phyloP scores from a whole-genome alignment of 1,284 basidiomycete species.

The Sutorius eximius region DNA sequence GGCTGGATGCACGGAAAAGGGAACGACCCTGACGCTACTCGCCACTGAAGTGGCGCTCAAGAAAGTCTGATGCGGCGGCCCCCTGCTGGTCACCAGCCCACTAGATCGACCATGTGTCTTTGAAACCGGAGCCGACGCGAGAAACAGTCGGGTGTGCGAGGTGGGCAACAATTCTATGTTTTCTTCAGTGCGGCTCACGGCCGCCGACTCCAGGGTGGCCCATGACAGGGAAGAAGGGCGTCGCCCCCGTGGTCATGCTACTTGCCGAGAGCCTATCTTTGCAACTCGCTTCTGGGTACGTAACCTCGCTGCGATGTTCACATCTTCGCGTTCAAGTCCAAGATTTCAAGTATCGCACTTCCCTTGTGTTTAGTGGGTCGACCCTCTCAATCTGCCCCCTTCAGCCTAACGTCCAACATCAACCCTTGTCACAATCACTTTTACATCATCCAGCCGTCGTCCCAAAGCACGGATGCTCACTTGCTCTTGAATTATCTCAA shows the following conservation, averaged over 20 bases:
- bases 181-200: not conserved
- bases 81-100: too few relatives aligned
- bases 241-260: not conserved
- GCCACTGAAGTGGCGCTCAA: too few relatives aligned
- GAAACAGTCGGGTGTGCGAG: not conserved
- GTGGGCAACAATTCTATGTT: not conserved
- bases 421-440: constrained; percentile 10
- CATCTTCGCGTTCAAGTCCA: not conserved
- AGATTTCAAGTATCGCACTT: not conserved
- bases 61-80: too few relatives aligned
- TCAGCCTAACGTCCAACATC: constrained; percentile 1
- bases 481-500: constrained; percentile 8
- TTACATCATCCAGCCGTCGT: constrained; percentile 3
- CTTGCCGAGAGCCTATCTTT: not conserved
- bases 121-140: not conserved
- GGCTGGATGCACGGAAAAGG: too few relatives aligned
- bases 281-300: not conserved
- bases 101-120: not conserved
- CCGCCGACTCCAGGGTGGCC: not conserved
- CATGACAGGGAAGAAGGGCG: not conserved
- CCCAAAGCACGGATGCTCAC: not conserved
- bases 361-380: not conserved
- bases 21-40: too few relatives aligned
- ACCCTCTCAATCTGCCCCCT: constrained; percentile 24
- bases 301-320: not conserved